Conservation (phyloP, 2,329 filamentous ascomycete genomes). For the Lachnellula cervina region DNA sequence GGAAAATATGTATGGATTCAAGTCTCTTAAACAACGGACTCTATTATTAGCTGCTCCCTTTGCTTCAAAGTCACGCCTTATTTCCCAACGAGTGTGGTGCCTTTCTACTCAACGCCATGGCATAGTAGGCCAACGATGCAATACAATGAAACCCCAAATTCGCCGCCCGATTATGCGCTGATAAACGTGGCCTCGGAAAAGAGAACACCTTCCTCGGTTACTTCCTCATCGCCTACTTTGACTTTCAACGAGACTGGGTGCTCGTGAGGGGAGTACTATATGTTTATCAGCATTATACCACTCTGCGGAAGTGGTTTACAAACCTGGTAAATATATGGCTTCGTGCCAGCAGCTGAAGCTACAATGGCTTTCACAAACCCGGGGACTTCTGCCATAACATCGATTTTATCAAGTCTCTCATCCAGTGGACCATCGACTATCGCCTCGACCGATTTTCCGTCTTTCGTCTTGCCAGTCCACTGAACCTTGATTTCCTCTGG, state of each 20-base stretch:
- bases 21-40: constrained; percentile 10
- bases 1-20: constrained; percentile 3
- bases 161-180: constrained; percentile 43
- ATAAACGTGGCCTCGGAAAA: constrained; percentile 98
- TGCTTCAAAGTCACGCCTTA: background rate
- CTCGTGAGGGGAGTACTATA: constrained; percentile 63
- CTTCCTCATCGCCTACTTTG: constrained; percentile 76
- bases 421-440: constrained; percentile 65
- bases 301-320: constrained; percentile 23
- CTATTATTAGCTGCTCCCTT: constrained; percentile 9
- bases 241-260: constrained; percentile 70
- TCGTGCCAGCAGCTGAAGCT: constrained; percentile 80
- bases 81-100: constrained; percentile 27
- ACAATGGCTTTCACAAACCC: constrained; percentile 94
- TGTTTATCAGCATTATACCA: constrained; percentile 20
- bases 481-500: constrained; percentile 69
- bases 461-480: constrained; percentile 75
- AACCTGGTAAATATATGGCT: constrained; percentile 97
- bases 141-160: background rate
- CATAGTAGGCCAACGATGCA: constrained; percentile 11
- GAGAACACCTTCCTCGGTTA: constrained; percentile 69
- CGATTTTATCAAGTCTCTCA: constrained; percentile 71
- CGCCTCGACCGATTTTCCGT: constrained; percentile 68
- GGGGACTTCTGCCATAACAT: constrained; percentile 95
- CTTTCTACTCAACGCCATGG: constrained; percentile 26